Percentiles rank a stretch among this genome's conserved stretches.
Conservation (phyloP, 1,139 yeast genomes). For the Suhomyces guaymorum region DNA sequence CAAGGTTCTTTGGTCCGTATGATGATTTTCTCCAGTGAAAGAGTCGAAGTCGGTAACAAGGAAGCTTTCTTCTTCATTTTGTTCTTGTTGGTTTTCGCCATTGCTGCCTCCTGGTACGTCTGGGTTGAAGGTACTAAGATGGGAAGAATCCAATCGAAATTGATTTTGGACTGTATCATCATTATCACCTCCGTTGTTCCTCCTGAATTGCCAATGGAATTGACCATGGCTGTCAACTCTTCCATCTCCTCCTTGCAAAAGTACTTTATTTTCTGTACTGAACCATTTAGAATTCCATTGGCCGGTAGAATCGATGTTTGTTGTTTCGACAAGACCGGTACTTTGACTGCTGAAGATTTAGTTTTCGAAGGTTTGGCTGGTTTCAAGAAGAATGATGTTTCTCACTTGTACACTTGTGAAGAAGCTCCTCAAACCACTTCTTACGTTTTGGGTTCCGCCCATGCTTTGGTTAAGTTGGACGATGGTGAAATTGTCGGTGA, state of each 20-base stretch:
- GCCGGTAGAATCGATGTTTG: constrained; percentile 99
- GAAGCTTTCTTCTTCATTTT: constrained; percentile 92
- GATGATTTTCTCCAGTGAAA: constrained; percentile 95
- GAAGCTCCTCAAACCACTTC: constrained; percentile 67
- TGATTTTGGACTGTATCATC: constrained; percentile 91
- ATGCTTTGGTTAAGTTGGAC: constrained; percentile 88
- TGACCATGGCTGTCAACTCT: constrained; percentile 95
- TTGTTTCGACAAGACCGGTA: constrained; percentile 98
- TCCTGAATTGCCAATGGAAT: constrained; percentile 98
- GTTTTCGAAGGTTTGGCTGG: constrained; percentile 97
- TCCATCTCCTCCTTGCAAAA: constrained; percentile 87
- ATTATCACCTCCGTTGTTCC: constrained; percentile 98
- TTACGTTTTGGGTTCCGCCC: constrained; percentile 88
- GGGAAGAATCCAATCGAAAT: constrained; percentile 93
- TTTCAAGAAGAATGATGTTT: constrained; percentile 54
- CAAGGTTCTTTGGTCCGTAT: constrained; percentile 97
- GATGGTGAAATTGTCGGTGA: constrained; percentile 98
- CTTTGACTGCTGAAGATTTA: constrained; percentile 94
- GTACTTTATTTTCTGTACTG: constrained; percentile 92
- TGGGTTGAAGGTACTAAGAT: constrained; percentile 97
- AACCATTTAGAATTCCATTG: constrained; percentile 95
- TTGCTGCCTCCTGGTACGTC: constrained; percentile 96
- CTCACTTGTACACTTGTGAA: constrained; percentile 57
- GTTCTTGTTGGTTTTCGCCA: constrained; percentile 85
- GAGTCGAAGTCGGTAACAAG: constrained; percentile 93